These are phyloP conservation scores for Tetrapisispora fleetii DNA, from an alignment of 805 yeast genomes.

Conservation along the genomic window DNA sequence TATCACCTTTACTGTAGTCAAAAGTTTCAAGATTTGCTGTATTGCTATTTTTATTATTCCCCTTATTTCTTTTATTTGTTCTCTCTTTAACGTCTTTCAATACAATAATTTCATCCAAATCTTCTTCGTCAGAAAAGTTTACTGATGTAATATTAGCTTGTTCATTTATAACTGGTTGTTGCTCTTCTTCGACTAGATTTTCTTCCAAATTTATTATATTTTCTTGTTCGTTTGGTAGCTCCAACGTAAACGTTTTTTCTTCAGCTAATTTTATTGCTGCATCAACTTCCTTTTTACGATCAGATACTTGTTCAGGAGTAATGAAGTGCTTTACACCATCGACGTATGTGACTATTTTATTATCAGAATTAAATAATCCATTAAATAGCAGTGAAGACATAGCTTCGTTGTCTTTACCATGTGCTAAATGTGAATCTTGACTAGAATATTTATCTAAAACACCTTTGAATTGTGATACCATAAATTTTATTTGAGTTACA, in stretches of 20 bases:
- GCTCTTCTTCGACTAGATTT: background rate
- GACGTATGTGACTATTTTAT: background rate
- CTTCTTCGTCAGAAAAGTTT: slow-evolving; percentile 6
- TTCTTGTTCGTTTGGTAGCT: background rate
- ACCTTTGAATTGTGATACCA: slow-evolving; percentile 5
- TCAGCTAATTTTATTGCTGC: slow-evolving; percentile 6
- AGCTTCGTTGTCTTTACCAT: background rate
- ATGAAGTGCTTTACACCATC: slow-evolving; percentile 5
- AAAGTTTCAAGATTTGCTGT: slow-evolving; percentile 17
- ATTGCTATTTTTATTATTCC: slow-evolving; percentile 1
- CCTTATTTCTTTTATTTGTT: slow-evolving; percentile 4
- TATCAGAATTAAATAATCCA: background rate
- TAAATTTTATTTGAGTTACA: slow-evolving; percentile 12
- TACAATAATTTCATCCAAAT: slow-evolving; percentile 33
- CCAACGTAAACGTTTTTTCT: background rate
- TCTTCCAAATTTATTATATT: background rate
- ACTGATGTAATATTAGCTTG: too few relatives aligned
- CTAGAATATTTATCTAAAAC: background rate
- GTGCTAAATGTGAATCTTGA: background rate
- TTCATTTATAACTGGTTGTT: background rate
- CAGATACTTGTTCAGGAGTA: slow-evolving; percentile 7
- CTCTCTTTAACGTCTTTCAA: slow-evolving; percentile 25
- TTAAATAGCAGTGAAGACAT: background rate
- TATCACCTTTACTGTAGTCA: slow-evolving; percentile 38
- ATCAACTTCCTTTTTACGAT: slow-evolving; percentile 10